Evolutionary conservation across 768 basidiomycete species (phyloP), one percentile per base, ranked within the genome.

Genomic region (Chiua virens): DNA sequence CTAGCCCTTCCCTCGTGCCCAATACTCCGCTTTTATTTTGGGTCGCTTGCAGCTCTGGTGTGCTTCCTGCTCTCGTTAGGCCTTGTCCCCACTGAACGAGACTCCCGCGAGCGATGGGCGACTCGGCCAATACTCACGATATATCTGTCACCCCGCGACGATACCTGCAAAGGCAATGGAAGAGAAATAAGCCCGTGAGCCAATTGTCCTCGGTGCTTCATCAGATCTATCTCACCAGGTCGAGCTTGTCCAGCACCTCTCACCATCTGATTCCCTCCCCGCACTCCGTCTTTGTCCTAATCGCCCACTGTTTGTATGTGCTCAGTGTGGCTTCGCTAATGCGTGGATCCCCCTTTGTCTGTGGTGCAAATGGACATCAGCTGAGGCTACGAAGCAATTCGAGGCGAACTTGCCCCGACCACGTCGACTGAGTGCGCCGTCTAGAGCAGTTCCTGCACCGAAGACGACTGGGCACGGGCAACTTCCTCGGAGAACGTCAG

Each of bases 321-420:
- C 54, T 28, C 70, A 60, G 42, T 79, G 78, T 49, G 77, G 77
- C 11, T 79, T 78, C 47, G 64, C 70, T 32, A 79, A 79, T 45
- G 70, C 76, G 39, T 71, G 74, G 57, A 68, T 79, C 49, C 75
- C 79, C 22, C 67, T 79, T 52, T 79, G 78, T 66, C 61, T 79
- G 17, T 79, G 78, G 76, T 79, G 79, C 60, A 62, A 70, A 54
- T 79, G 78, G 77, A 71, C 74, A 5, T 78, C 75, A 22, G 59
- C 67, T 17, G 71, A 65, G 45, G 73, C 76, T 5, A 67, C 68
- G 53, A 70, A 62, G 45, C 68, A 66, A 41, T 76, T 74, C 55
- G 73, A 78, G 55, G 53, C 62, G 21, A 72, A 64, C 38, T 65
- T 67, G 51, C 71, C 75, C 32, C 70, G 76, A 18, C 58, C 69